Conservation (phyloP, 306 rosid species). For the Comarum palustre region DNA sequence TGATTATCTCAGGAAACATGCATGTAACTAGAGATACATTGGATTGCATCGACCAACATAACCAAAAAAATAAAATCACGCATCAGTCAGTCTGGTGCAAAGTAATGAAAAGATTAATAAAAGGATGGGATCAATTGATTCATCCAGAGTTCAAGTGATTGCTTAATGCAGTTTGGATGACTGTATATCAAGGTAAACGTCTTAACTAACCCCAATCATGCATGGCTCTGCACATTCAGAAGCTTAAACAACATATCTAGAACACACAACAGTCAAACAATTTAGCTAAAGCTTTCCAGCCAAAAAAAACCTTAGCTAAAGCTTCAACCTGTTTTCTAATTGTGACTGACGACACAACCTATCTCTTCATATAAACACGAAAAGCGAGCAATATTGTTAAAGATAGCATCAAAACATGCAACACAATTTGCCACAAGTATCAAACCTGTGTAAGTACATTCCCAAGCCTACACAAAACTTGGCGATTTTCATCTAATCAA, state of each 20-base stretch:
- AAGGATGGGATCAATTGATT: background rate
- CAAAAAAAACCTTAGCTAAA: too few relatives aligned
- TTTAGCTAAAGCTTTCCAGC: background rate
- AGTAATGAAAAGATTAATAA: background rate
- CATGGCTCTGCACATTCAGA: background rate
- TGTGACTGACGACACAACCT: background rate
- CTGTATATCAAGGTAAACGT: background rate
- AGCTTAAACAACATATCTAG: background rate
- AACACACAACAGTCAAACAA: background rate
- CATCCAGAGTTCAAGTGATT: too few relatives aligned
- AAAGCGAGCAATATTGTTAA: conserved; percentile 1
- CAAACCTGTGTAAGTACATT: background rate
- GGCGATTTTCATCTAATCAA: background rate
- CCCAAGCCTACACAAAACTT: background rate
- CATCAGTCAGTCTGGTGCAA: background rate
- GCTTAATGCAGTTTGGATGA: background rate
- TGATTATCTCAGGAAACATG: background rate
- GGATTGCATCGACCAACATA: conserved; percentile 7
- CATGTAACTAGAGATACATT: conserved; percentile 4
- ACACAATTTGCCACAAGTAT: background rate
- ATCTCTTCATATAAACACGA: background rate
- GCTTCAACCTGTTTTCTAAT: background rate
- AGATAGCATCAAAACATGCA: background rate
- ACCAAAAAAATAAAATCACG: background rate
- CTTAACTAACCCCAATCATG: background rate